Conservation (phyloP, 305 asterid species). For the Solanum hybrid region DNA sequence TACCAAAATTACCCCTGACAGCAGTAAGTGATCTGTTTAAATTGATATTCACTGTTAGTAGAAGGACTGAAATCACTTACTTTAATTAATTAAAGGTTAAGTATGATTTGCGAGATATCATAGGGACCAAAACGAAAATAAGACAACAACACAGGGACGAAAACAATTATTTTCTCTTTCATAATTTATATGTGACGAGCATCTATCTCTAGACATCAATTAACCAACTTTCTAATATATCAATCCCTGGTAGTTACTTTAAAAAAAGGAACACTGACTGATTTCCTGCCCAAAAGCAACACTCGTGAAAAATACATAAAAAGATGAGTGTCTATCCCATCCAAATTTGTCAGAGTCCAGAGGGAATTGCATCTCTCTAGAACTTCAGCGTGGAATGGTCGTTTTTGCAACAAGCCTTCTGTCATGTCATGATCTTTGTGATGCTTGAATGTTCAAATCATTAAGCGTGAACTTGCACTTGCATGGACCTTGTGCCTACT, state of each 20-base stretch:
- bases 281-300: background rate
- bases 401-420: background rate
- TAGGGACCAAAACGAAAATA: too few relatives aligned
- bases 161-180: too few relatives aligned
- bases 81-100: too few relatives aligned
- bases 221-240: background rate
- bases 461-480: background rate
- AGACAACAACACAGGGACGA: too few relatives aligned
- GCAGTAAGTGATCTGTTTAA: too few relatives aligned
- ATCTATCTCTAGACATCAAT: background rate
- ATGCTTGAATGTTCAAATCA: background rate
- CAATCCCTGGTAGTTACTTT: background rate
- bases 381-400: background rate
- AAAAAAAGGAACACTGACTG: too few relatives aligned
- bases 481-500: background rate
- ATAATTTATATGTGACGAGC: background rate
- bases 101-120: too few relatives aligned
- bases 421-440: background rate
- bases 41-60: too few relatives aligned
- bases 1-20: too few relatives aligned
- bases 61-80: too few relatives aligned
- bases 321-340: background rate
- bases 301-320: background rate
- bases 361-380: background rate
- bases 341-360: background rate